Evolutionary conservation across 768 basidiomycete species (phyloP).

Genomic region (Psilocybe tampanensis): DNA sequence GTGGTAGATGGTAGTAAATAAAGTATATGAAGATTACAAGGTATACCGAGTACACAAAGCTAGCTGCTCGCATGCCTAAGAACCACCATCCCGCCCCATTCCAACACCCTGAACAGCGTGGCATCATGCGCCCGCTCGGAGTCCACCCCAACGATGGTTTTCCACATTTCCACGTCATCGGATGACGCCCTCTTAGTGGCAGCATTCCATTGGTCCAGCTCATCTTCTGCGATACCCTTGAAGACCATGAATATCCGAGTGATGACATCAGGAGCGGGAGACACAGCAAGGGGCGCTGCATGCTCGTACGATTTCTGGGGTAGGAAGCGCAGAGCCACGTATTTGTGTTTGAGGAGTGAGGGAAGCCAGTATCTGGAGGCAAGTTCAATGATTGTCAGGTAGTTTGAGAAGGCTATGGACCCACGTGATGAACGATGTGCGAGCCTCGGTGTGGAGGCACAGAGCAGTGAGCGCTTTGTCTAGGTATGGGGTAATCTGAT

Average conservation of each 20-base stretch:
- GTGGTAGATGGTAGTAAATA: too few species aligned
- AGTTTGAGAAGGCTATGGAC: background rate
- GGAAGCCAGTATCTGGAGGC: conserved; percentile 46
- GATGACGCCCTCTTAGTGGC: conserved; percentile 20
- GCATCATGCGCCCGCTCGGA: conserved; percentile 23
- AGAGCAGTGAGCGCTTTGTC: conserved; percentile 33
- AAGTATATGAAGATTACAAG: too few species aligned
- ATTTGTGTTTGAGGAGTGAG: conserved; percentile 36
- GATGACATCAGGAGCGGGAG: conserved; percentile 43
- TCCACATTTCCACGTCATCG: conserved; percentile 31
- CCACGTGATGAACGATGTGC: conserved; percentile 40
- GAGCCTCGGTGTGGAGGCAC: conserved; percentile 41
- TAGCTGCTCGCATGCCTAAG: too few species aligned
- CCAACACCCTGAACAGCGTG: conserved; percentile 39
- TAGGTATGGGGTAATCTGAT: conserved; percentile 35
- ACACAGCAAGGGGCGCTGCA: conserved; percentile 38
- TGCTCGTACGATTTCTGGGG: conserved; percentile 43
- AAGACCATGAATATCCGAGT: conserved; percentile 53
- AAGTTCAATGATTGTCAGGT: too few species aligned
- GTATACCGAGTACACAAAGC: too few species aligned
- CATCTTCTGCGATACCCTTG: conserved; percentile 30
- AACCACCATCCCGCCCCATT: conserved; percentile 54
- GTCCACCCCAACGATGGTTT: conserved; percentile 36
- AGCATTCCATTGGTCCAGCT: conserved; percentile 26
- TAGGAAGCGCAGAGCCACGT: conserved; percentile 47